Evolutionary conservation across 371 early-diverging fungal species (phyloP).

Genomic region (Rhizopus delemar): DNA sequence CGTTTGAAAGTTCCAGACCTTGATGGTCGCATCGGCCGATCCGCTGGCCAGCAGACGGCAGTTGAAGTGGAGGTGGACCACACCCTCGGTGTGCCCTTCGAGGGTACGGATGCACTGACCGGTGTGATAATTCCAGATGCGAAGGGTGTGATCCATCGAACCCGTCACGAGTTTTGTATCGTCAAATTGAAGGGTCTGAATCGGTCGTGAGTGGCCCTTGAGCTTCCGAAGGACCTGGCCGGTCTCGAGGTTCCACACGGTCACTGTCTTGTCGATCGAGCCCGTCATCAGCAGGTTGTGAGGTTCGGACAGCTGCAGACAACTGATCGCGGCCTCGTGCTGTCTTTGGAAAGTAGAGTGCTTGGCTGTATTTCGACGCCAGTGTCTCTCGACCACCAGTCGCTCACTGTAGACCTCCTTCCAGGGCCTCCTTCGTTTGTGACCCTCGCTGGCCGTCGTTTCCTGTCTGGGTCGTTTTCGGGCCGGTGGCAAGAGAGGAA

Average conservation of each 20-base stretch:
- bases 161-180: conserved; percentile 82
- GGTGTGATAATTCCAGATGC: conserved; percentile 95
- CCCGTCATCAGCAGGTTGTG: conserved; percentile 76
- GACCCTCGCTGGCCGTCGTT: background rate
- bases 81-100: conserved; percentile 82
- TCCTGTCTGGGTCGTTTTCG: conserved; percentile 27
- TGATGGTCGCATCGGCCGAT: conserved; percentile 85
- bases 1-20: conserved; percentile 88
- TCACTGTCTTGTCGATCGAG: conserved; percentile 77
- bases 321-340: conserved; percentile 79
- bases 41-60: conserved; percentile 81
- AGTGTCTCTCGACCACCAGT: conserved; percentile 78
- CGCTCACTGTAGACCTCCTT: conserved; percentile 85
- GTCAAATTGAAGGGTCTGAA: conserved; percentile 87
- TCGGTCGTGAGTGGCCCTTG: conserved; percentile 84
- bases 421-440: conserved; percentile 61
- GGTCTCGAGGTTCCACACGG: conserved; percentile 82
- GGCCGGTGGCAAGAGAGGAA: conserved; percentile 60
- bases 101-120: conserved; percentile 87
- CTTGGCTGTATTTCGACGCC: conserved; percentile 70
- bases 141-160: conserved; percentile 92
- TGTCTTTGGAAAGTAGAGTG: conserved; percentile 49
- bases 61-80: conserved; percentile 85
- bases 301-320: conserved; percentile 79
- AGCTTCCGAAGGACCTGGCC: conserved; percentile 72